Conservation (phyloP, 345 rosid genomes). For the Salix dunnii region DNA sequence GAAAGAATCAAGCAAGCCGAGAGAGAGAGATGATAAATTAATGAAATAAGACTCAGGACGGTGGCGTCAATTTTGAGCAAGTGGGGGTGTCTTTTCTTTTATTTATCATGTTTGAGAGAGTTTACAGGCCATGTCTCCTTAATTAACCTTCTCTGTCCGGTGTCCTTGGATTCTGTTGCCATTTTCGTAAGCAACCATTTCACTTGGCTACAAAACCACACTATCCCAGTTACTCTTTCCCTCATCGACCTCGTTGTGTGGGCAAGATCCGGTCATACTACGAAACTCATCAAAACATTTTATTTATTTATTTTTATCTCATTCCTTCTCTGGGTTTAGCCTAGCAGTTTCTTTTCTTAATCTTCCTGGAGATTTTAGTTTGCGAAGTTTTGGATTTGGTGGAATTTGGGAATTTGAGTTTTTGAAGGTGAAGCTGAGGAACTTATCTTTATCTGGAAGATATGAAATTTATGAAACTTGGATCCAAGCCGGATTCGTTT, state of each 20-base stretch:
- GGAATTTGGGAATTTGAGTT: no score
- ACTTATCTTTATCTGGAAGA: slow-evolving; percentile 17
- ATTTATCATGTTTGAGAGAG: slow-evolving; percentile 31
- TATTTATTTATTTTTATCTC: not conserved
- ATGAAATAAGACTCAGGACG: slow-evolving; percentile 16
- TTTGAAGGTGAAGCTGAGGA: not conserved
- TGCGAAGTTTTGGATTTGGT: no score
- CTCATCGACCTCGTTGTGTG: slow-evolving; percentile 27
- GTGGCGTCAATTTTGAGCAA: slow-evolving; percentile 66
- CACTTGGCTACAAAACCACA: slow-evolving; percentile 23
- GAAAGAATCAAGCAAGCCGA: slow-evolving; percentile 19
- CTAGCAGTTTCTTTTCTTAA: no score
- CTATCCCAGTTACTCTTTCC: slow-evolving; percentile 17
- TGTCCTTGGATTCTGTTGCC: slow-evolving; percentile 37
- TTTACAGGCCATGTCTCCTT: slow-evolving; percentile 40
- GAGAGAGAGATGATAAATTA: slow-evolving; percentile 23
- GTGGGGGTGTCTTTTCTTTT: slow-evolving; percentile 54
- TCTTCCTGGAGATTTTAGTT: slow-evolving; percentile 11
- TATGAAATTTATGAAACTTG: slow-evolving; percentile 94
- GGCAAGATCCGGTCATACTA: slow-evolving; percentile 35
- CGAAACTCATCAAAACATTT: slow-evolving; percentile 14
- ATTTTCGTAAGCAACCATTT: slow-evolving; percentile 35
- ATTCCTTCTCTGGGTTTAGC: no score
- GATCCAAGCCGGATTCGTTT: slow-evolving; percentile 82
- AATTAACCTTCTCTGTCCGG: slow-evolving; percentile 27